phyloP scores from a whole-genome alignment of 2,329 filamentous ascomycete genomes.

The Botrytis hyacinthi region DNA sequence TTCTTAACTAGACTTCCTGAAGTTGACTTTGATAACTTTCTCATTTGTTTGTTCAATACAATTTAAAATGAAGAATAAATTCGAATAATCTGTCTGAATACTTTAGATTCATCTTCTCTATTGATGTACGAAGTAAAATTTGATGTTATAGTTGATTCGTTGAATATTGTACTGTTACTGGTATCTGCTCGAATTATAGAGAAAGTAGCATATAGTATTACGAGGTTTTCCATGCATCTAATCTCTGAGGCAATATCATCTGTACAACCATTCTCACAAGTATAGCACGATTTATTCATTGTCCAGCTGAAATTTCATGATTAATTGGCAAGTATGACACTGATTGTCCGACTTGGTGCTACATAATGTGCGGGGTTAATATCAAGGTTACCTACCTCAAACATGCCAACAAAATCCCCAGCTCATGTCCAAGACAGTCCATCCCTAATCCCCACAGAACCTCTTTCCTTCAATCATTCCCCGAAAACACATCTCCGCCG shows the following conservation, averaged over 20 bases:
- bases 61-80: not conserved
- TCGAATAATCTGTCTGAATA: not conserved
- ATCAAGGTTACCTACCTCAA: not conserved
- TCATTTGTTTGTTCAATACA: not conserved
- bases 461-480: not conserved
- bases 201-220: not conserved
- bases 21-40: not conserved
- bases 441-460: not conserved
- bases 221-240: not conserved
- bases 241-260: not conserved
- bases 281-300: not conserved
- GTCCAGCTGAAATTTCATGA: not conserved
- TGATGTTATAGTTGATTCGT: not conserved
- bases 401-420: not conserved
- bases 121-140: not conserved
- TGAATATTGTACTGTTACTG: not conserved
- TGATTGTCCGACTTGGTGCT: not conserved
- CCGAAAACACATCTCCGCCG: not conserved
- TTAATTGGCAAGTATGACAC: not conserved
- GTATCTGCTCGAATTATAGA: not conserved
- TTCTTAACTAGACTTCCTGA: not conserved
- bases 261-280: not conserved
- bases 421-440: not conserved
- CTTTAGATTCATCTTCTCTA: not conserved
- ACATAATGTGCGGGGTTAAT: not conserved